phyloP scores from a whole-genome alignment of 1,284 basidiomycete genomes.

The Ceratobasidium sp. region DNA sequence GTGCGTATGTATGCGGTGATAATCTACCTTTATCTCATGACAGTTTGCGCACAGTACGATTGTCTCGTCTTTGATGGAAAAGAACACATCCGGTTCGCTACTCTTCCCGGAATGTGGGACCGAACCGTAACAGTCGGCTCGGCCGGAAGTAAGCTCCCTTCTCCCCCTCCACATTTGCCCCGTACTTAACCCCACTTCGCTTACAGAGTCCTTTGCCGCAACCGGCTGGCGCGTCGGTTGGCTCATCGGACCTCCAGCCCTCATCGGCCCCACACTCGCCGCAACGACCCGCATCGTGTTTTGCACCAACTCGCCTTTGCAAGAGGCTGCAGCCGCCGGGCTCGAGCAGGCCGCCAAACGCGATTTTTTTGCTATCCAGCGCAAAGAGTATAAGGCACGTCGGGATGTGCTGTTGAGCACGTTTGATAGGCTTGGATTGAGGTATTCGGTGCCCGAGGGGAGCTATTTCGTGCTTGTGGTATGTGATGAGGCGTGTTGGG shows the following conservation, averaged over 20 bases:
- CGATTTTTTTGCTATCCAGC: slow-evolving; percentile 82
- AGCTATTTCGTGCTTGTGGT: slow-evolving; percentile 89
- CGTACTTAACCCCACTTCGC: slow-evolving; percentile 23
- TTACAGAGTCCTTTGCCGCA: slow-evolving; percentile 89
- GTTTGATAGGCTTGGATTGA: slow-evolving; percentile 85
- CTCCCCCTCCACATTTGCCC: not conserved
- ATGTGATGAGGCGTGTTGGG: slow-evolving; percentile 47
- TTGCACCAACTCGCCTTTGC: slow-evolving; percentile 88
- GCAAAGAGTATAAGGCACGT: slow-evolving; percentile 80
- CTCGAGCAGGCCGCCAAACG: slow-evolving; percentile 76
- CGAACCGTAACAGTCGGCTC: slow-evolving; percentile 84
- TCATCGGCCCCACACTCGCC: slow-evolving; percentile 86
- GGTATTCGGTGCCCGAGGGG: slow-evolving; percentile 87
- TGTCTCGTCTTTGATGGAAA: slow-evolving; percentile 87
- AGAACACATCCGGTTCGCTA: slow-evolving; percentile 91
- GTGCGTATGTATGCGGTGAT: slow-evolving; percentile 57
- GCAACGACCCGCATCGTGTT: slow-evolving; percentile 95
- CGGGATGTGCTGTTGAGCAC: slow-evolving; percentile 73
- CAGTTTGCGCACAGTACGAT: slow-evolving; percentile 72
- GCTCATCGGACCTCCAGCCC: slow-evolving; percentile 85
- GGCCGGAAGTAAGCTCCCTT: slow-evolving; percentile 67
- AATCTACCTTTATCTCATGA: slow-evolving; percentile 14
- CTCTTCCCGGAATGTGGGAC: slow-evolving; percentile 97
- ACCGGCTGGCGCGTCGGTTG: slow-evolving; percentile 99
- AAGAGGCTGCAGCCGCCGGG: slow-evolving; percentile 90